These are phyloP conservation scores for barley (Hordeum vulgare) DNA, from an alignment of 176 grass and related monocot species.

Conservation along the genomic window MorexV3_pseudomolecules_assembly NC_058522.1:535777621-535778120, in stretches of 20 bases:
- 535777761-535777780: background rate
- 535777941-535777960: conserved; percentile 49
- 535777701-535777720: background rate
- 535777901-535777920: conserved; percentile 17
- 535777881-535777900: background rate
- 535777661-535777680: too few relatives aligned
- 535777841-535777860: background rate
- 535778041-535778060: too few relatives aligned
- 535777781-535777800: background rate
- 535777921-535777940: conserved; percentile 19
- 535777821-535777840: background rate
- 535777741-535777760: background rate
- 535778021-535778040: background rate
- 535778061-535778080: background rate
- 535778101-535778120: conserved; percentile 15
- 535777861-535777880: background rate
- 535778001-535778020: background rate
- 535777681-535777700: background rate
- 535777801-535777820: conserved; percentile 20
- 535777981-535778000: background rate
- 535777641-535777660: too few relatives aligned
- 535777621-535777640: too few relatives aligned
- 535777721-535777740: background rate
- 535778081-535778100: background rate
- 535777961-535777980: background rate